Conservation (phyloP, 352 stramenopile species). For the Elongisporangium senticosum region DNA sequence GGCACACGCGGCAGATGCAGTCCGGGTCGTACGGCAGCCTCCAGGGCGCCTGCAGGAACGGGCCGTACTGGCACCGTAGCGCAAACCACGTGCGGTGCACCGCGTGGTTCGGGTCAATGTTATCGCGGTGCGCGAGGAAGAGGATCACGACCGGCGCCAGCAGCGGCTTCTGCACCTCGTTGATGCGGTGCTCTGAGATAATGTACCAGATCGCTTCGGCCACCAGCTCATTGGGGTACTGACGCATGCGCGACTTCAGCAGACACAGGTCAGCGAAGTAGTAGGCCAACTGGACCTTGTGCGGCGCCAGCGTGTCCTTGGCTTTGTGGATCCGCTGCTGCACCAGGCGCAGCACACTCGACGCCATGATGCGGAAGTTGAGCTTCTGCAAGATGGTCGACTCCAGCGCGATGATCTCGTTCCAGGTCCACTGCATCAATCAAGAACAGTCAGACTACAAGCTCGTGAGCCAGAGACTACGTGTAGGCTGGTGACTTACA, state of each 20-base stretch:
- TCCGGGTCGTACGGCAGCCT: conserved; percentile 44
- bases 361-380: conserved; percentile 49
- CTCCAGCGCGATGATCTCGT: conserved; percentile 51
- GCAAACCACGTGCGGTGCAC: conserved; percentile 57
- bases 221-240: conserved; percentile 42
- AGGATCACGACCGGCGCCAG: conserved; percentile 51
- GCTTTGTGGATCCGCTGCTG: conserved; percentile 35
- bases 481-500: conserved; percentile 19
- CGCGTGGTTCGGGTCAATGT: conserved; percentile 50
- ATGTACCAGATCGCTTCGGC: conserved; percentile 60
- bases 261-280: conserved; percentile 61
- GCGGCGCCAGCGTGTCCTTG: conserved; percentile 8
- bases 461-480: background rate
- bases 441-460: background rate
- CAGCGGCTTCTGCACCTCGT: conserved; percentile 35
- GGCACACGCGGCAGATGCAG: conserved; percentile 57
- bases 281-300: conserved; percentile 40
- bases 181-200: conserved; percentile 34
- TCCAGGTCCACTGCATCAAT: conserved; percentile 50
- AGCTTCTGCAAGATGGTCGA: conserved; percentile 33
- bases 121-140: conserved; percentile 58
- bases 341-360: conserved; percentile 35
- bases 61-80: conserved; percentile 56
- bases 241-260: conserved; percentile 31
- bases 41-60: conserved; percentile 38